Evolutionary conservation across 352 stramenopile species (phyloP).

Genomic region (Aphanomyces stellatus): DNA sequence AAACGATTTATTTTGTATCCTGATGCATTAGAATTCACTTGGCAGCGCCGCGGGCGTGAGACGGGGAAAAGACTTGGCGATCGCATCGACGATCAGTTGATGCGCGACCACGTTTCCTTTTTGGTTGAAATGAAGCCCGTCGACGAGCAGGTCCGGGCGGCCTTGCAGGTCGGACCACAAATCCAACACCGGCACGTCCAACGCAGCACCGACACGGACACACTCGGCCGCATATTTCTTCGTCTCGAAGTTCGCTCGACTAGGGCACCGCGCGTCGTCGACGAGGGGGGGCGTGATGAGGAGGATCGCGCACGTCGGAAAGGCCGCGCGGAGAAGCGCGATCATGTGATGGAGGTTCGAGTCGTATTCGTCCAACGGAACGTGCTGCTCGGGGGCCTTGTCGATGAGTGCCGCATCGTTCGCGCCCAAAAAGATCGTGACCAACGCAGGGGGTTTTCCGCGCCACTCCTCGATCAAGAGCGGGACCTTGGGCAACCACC

Average conservation of each 20-base stretch:
- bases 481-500: slow-evolving; percentile 9
- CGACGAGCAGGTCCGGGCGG: slow-evolving; percentile 5
- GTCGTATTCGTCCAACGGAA: slow-evolving; percentile 1
- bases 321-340: background rate
- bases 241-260: background rate
- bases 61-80: background rate
- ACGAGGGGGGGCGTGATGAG: slow-evolving; percentile 11
- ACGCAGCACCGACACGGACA: background rate
- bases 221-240: slow-evolving; percentile 11
- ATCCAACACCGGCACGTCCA: background rate
- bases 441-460: slow-evolving; percentile 5
- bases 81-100: slow-evolving; percentile 8
- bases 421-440: slow-evolving; percentile 16
- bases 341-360: slow-evolving; percentile 3
- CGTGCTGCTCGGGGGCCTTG: background rate
- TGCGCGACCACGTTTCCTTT: slow-evolving; percentile 9
- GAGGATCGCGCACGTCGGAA: slow-evolving; percentile 4
- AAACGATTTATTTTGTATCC: too few relatives aligned
- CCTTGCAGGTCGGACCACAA: slow-evolving; percentile 7
- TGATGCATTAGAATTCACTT: background rate
- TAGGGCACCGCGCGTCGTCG: background rate
- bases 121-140: slow-evolving; percentile 17
- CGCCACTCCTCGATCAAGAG: slow-evolving; percentile 11
- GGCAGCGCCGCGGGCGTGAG: slow-evolving; percentile 1
- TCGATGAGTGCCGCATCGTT: slow-evolving; percentile 16